Percentiles rank a stretch among this genome's conserved stretches.
These are phyloP conservation scores for Fusarium denticulatum DNA, from an alignment of 2,329 filamentous ascomycete species.

Conservation along the genomic window DNA sequence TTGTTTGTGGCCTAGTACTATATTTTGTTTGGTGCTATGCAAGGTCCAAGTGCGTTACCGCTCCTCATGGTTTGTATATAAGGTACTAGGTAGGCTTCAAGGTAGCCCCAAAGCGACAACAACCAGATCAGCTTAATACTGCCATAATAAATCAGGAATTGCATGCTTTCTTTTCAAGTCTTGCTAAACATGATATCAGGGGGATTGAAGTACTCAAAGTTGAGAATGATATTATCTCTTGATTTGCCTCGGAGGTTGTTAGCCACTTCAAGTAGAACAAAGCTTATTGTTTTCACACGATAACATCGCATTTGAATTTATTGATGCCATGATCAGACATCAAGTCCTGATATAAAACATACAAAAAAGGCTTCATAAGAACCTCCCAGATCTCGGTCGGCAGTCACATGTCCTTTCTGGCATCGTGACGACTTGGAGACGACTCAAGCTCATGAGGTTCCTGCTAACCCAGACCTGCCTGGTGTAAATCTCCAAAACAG, in stretches of 20 bases:
- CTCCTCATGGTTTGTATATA: not conserved
- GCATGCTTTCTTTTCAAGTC: not conserved
- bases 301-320: constrained; percentile 16
- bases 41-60: not conserved
- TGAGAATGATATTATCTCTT: not conserved
- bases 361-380: constrained; percentile 27
- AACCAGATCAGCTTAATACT: not conserved
- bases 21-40: not conserved
- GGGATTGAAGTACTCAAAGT: not conserved
- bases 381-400: constrained; percentile 16
- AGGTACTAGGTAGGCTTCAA: not conserved
- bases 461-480: constrained; percentile 7
- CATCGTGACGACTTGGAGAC: not conserved
- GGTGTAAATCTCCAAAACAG: constrained; percentile 30
- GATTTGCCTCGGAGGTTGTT: too few species aligned
- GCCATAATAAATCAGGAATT: not conserved
- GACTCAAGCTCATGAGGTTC: not conserved
- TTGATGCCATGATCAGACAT: constrained; percentile 19
- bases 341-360: constrained; percentile 37
- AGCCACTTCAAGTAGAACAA: not conserved
- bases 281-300: not conserved
- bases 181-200: not conserved
- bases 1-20: not conserved
- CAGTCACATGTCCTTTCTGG: constrained; percentile 8
- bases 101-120: not conserved